phyloP scores from a whole-genome alignment of 2,329 filamentous ascomycete species.

The Scedosporium aurantiacum region DNA sequence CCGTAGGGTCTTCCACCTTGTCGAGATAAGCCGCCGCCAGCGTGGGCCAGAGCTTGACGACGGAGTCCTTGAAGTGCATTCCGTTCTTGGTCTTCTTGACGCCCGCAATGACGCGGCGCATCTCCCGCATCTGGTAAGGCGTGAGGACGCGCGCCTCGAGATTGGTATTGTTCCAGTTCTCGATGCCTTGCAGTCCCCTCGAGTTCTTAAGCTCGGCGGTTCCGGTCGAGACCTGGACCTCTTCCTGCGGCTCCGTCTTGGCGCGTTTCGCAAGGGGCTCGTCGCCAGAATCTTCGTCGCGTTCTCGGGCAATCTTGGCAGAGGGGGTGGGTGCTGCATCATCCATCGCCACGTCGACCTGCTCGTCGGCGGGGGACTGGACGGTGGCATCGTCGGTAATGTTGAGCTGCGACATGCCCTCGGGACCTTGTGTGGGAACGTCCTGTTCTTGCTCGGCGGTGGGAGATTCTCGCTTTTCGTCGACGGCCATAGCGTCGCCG shows the following conservation, averaged over 20 bases:
- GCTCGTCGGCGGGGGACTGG: constrained; percentile 8
- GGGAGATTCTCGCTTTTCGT: constrained; percentile 11
- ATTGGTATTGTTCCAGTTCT: constrained; percentile 29
- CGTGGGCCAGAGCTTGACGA: constrained; percentile 61
- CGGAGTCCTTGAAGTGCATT: constrained; percentile 63
- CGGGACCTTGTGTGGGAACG: not conserved
- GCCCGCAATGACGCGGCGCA: constrained; percentile 56
- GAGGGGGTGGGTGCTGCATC: constrained; percentile 33
- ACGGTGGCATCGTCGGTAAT: constrained; percentile 4
- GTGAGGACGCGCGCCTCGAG: constrained; percentile 43
- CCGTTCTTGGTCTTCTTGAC: constrained; percentile 83
- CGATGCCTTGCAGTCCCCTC: constrained; percentile 20
- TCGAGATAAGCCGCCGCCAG: constrained; percentile 65
- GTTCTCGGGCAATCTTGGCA: constrained; percentile 58
- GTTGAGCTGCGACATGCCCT: constrained; percentile 3
- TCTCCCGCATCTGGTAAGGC: constrained; percentile 46
- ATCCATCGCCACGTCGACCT: constrained; percentile 37
- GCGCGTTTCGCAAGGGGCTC: constrained; percentile 71
- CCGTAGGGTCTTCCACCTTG: constrained; percentile 67
- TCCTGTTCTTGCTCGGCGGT: not conserved
- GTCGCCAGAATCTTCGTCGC: constrained; percentile 59
- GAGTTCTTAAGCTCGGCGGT: constrained; percentile 11
- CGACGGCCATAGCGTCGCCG: constrained; percentile 9
- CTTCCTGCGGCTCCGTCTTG: constrained; percentile 51
- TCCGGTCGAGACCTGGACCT: constrained; percentile 17